phyloP scores from a whole-genome alignment of 257 asterid genomes.

The Nicotiana attenuata region DNA sequence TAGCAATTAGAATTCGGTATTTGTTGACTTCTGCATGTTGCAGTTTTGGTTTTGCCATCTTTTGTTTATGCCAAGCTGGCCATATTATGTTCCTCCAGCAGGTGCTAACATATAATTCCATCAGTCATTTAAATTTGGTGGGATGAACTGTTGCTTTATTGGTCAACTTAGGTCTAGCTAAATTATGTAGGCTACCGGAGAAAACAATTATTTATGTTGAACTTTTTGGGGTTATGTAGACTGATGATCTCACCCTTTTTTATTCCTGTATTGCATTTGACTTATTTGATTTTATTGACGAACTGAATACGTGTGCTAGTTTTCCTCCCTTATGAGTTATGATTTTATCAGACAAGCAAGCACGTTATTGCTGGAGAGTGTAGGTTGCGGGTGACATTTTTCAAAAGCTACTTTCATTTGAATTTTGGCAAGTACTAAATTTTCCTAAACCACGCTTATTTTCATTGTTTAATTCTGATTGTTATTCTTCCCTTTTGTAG shows the following conservation, averaged over 20 bases:
- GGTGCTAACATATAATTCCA: slow-evolving; percentile 9
- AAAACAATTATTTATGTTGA: neutral
- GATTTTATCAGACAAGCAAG: neutral
- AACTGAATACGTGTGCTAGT: neutral
- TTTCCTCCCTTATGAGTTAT: neutral
- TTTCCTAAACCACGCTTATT: neutral
- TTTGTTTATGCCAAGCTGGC: slow-evolving; percentile 1
- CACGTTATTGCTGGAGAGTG: neutral
- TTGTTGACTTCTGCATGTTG: slow-evolving; percentile 7
- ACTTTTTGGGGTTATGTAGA: neutral
- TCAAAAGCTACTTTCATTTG: neutral
- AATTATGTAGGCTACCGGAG: neutral
- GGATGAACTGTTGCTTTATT: slow-evolving; percentile 4
- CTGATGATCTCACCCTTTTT: neutral
- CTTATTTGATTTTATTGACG: neutral
- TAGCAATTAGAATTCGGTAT: neutral
- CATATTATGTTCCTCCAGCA: slow-evolving; percentile 7
- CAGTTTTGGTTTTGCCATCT: neutral
- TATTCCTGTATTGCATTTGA: neutral
- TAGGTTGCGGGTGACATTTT: neutral
- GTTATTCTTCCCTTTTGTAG: neutral
- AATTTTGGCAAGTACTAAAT: neutral
- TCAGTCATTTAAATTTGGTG: slow-evolving; percentile 18
- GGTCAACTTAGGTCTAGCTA: slow-evolving; percentile 4
- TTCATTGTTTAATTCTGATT: neutral